Percentiles rank a stretch among this genome's conserved stretches.
These are phyloP conservation scores for Blastomyces parvus DNA, from an alignment of 2,329 filamentous ascomycete species.

Conservation along the genomic window DNA sequence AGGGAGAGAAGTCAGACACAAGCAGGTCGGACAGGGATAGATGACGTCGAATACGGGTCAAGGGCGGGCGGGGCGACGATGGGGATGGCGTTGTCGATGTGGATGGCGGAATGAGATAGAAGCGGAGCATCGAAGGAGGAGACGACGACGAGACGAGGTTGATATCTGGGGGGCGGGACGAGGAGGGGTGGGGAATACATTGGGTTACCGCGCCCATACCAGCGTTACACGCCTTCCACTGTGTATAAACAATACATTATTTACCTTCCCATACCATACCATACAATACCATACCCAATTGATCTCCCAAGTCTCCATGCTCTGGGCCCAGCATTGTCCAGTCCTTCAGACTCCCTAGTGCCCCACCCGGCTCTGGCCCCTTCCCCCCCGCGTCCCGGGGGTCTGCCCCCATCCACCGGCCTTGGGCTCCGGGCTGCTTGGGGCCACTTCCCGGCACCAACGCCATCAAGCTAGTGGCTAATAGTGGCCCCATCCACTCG, in stretches of 20 bases:
- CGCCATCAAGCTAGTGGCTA: neutral
- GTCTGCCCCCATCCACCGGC: too few species aligned
- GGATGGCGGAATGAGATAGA: neutral
- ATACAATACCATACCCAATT: too few species aligned
- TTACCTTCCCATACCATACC: neutral
- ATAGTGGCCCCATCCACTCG: neutral
- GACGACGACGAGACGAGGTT: neutral
- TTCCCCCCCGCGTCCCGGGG: too few species aligned
- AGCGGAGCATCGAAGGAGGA: neutral
- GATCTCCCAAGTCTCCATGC: too few species aligned
- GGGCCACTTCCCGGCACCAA: neutral
- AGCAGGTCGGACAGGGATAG: neutral
- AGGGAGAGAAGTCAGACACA: neutral
- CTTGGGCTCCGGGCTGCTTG: too few species aligned
- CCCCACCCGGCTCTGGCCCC: too few species aligned
- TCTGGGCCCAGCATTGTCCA: too few species aligned
- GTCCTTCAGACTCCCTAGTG: too few species aligned
- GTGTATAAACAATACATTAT: neutral
- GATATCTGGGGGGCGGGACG: too few species aligned
- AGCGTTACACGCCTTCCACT: neutral
- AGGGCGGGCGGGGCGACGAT: neutral
- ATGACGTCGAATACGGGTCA: neutral
- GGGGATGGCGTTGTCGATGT: neutral
- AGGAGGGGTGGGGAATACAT: neutral
- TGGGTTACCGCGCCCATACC: neutral